A percentile compares a stretch with the other conserved stretches of the same genome.
These are phyloP conservation scores for Pseudocohnilembus persalinus DNA, from an alignment of 169 alveolate genomes.

Conservation along the genomic window DNA sequence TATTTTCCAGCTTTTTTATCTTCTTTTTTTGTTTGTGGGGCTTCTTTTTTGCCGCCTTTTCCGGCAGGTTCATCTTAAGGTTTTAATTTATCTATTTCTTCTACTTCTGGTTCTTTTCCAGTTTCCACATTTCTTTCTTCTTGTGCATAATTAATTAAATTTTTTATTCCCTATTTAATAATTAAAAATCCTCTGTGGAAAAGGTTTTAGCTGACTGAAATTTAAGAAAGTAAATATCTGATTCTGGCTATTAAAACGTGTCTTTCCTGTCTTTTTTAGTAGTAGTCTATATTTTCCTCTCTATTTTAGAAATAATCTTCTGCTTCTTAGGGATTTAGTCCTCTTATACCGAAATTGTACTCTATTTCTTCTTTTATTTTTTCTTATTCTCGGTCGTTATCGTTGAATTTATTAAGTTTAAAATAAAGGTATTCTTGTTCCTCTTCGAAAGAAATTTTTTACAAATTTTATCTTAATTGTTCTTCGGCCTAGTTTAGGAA, in stretches of 20 bases:
- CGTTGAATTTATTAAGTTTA: slow-evolving; percentile 18
- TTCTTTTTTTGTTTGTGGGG: slow-evolving; percentile 22
- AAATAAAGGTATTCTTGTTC: slow-evolving; percentile 28
- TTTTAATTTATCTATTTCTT: slow-evolving; percentile 27
- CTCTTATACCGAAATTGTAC: background rate
- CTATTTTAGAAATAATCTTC: slow-evolving; percentile 20
- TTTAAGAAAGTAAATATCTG: slow-evolving; percentile 25
- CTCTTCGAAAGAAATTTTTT: slow-evolving; percentile 44
- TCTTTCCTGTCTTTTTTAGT: slow-evolving; percentile 39
- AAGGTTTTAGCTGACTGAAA: slow-evolving; percentile 9
- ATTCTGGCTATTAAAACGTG: slow-evolving; percentile 34
- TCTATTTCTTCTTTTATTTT: slow-evolving; percentile 8
- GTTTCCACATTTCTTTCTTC: slow-evolving; percentile 26
- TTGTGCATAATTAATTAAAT: slow-evolving; percentile 11
- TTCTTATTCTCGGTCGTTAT: slow-evolving; percentile 23
- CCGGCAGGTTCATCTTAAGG: slow-evolving; percentile 28
- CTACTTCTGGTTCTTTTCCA: slow-evolving; percentile 38
- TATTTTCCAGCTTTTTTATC: slow-evolving; percentile 15
- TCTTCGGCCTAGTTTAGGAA: slow-evolving; percentile 48
- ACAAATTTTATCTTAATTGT: slow-evolving; percentile 35
- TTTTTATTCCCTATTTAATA: slow-evolving; percentile 27
- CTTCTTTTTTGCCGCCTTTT: slow-evolving; percentile 33
- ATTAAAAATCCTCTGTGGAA: slow-evolving; percentile 19
- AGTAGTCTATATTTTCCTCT: slow-evolving; percentile 28
- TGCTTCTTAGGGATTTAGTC: background rate